Conservation (phyloP, 2,329 filamentous ascomycete species). For the Monilinia aucupariae region DNA sequence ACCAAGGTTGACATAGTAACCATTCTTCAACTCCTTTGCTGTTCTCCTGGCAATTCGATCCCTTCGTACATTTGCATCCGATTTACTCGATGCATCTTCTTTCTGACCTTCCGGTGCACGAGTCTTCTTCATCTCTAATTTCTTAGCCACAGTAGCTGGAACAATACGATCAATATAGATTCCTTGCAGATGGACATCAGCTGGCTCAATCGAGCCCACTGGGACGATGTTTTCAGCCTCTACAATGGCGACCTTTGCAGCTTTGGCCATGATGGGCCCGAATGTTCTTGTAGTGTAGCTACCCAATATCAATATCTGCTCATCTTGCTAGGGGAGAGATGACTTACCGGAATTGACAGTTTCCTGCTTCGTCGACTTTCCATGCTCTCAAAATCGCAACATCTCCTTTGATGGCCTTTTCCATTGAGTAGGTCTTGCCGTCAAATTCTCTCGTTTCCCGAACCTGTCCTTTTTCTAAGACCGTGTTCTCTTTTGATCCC, state of each 20-base stretch:
- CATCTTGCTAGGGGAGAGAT: conserved; percentile 27
- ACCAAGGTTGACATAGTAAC: conserved; percentile 72
- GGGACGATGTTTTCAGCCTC: conserved; percentile 81
- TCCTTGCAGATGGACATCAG: conserved; percentile 70
- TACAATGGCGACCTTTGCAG: conserved; percentile 69
- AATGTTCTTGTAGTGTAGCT: conserved; percentile 67
- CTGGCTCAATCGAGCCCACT: conserved; percentile 63
- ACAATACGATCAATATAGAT: conserved; percentile 79
- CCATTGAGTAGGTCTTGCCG: conserved; percentile 69
- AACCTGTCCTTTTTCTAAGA: conserved; percentile 57
- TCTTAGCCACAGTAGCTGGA: conserved; percentile 63
- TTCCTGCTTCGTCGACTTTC: conserved; percentile 71
- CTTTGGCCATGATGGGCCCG: conserved; percentile 72
- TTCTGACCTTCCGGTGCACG: conserved; percentile 58
- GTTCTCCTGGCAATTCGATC: conserved; percentile 71
- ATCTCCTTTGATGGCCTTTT: conserved; percentile 68
- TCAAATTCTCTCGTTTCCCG: conserved; percentile 69
- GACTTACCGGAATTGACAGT: conserved; percentile 44
- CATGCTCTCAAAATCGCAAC: conserved; percentile 71
- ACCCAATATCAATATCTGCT: neutral
- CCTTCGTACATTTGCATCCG: conserved; percentile 49
- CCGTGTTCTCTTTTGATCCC: conserved; percentile 26
- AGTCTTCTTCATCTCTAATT: conserved; percentile 61
- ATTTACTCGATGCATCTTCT: conserved; percentile 63
- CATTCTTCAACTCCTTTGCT: conserved; percentile 74